A percentile compares a stretch with the other conserved stretches of the same genome.
phyloP scores from a whole-genome alignment of 768 basidiomycete species.

The Lactifluus rugatus region DNA sequence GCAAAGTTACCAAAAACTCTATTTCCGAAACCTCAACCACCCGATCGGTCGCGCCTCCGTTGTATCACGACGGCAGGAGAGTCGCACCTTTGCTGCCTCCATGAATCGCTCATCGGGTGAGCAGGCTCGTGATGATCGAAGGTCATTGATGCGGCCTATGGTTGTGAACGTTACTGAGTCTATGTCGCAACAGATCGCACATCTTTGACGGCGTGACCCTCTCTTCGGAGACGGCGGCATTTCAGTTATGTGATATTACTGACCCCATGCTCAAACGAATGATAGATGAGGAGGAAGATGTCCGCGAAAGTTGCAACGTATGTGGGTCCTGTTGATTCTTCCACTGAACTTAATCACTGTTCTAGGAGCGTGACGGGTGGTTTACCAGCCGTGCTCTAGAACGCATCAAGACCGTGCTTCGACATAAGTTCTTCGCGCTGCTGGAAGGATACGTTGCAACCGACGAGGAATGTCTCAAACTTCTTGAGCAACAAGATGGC shows the following conservation, averaged over 20 bases:
- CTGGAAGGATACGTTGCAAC: slow-evolving; percentile 63
- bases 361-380: slow-evolving; percentile 83
- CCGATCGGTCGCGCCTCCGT: slow-evolving; percentile 70
- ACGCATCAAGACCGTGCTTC: slow-evolving; percentile 73
- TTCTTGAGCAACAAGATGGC: slow-evolving; percentile 36
- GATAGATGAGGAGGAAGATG: slow-evolving; percentile 63
- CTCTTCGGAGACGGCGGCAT: slow-evolving; percentile 81
- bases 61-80: slow-evolving; percentile 55
- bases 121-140: slow-evolving; percentile 21
- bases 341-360: not conserved
- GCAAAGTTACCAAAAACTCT: slow-evolving; percentile 75
- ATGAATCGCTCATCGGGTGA: slow-evolving; percentile 32
- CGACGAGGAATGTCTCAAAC: slow-evolving; percentile 60
- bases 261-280: slow-evolving; percentile 78
- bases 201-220: slow-evolving; percentile 81
- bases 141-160: slow-evolving; percentile 17
- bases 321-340: slow-evolving; percentile 25
- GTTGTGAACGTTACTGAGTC: not conserved
- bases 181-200: slow-evolving; percentile 40
- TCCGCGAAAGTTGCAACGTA: slow-evolving; percentile 69
- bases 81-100: slow-evolving; percentile 23
- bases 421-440: slow-evolving; percentile 77
- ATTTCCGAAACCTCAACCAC: slow-evolving; percentile 83
- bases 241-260: slow-evolving; percentile 86
- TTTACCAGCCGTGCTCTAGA: slow-evolving; percentile 68